phyloP scores from a whole-genome alignment of 2,329 filamentous ascomycete species.

The Alternaria solani region DNA sequence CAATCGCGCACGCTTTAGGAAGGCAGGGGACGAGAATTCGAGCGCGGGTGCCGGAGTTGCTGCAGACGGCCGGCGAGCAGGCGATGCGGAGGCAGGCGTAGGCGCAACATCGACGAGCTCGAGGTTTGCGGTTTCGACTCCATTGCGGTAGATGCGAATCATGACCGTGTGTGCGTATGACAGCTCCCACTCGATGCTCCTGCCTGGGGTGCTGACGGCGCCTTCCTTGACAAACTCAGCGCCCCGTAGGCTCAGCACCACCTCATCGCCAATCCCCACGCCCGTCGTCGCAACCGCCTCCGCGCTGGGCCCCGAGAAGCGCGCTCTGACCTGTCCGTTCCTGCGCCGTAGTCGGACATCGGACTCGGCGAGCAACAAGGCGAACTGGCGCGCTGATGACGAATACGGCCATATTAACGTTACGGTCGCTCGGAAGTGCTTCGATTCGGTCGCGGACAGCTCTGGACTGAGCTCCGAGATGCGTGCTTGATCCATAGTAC shows the following conservation, averaged over 20 bases:
- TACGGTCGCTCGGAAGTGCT: constrained; percentile 71
- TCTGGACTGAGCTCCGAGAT: constrained; percentile 46
- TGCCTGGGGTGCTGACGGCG: constrained; percentile 64
- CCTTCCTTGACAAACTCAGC: constrained; percentile 68
- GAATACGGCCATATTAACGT: constrained; percentile 94
- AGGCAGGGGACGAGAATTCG: constrained; percentile 79
- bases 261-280: constrained; percentile 79
- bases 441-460: constrained; percentile 39
- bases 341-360: constrained; percentile 81
- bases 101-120: constrained; percentile 58
- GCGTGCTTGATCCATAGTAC: constrained; percentile 39
- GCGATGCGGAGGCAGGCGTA: constrained; percentile 38
- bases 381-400: constrained; percentile 74
- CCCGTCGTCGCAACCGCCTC: constrained; percentile 71
- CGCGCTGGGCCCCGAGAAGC: constrained; percentile 75
- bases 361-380: constrained; percentile 82
- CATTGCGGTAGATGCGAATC: constrained; percentile 55
- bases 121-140: constrained; percentile 59
- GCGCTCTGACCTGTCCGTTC: constrained; percentile 81
- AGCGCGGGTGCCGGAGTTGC: constrained; percentile 16
- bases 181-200: constrained; percentile 65
- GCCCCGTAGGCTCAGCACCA: constrained; percentile 74
- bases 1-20: constrained; percentile 71
- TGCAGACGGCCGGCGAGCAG: constrained; percentile 23
- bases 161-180: constrained; percentile 54